These are phyloP conservation scores for Favolaschia claudopus DNA, from an alignment of 768 basidiomycete genomes.

Conservation along the genomic window DNA sequence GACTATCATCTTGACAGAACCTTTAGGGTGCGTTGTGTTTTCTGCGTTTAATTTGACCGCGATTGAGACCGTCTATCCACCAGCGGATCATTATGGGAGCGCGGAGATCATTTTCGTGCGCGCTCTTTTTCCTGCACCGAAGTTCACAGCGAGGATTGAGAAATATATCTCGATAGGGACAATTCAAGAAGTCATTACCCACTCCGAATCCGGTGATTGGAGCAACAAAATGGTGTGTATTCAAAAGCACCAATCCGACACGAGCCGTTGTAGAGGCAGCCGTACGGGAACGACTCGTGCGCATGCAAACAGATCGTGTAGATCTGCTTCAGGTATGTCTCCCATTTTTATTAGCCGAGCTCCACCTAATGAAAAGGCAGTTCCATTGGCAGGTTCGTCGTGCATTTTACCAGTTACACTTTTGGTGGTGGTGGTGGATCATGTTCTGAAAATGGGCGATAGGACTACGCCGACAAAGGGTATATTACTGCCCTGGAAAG, in stretches of 20 bases:
- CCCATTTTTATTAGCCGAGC: not conserved
- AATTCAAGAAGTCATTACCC: constrained; percentile 61
- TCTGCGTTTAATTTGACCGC: not conserved
- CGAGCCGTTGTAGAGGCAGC: constrained; percentile 65
- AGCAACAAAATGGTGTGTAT: constrained; percentile 90
- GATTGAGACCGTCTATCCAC: constrained; percentile 6
- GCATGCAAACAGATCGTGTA: constrained; percentile 65
- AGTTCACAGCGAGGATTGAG: not conserved
- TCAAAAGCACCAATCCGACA: constrained; percentile 58
- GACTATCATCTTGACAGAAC: not conserved
- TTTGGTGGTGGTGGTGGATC: too few relatives aligned
- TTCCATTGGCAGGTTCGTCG: constrained; percentile 93
- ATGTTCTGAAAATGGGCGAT: too few relatives aligned
- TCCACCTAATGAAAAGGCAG: constrained; percentile 42
- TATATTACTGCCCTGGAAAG: constrained; percentile 53
- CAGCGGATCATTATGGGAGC: constrained; percentile 89
- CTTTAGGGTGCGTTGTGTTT: constrained; percentile 37
- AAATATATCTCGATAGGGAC: constrained; percentile 60
- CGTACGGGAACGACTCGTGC: constrained; percentile 71
- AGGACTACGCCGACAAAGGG: constrained; percentile 58
- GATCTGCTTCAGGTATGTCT: constrained; percentile 74
- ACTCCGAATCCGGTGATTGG: constrained; percentile 58
- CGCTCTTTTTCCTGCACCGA: constrained; percentile 20
- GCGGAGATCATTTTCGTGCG: constrained; percentile 83
- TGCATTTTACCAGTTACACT: too few relatives aligned